A percentile compares a stretch with the other conserved stretches of the same genome.
Evolutionary conservation across 2,329 filamentous ascomycete species (phyloP).

Genomic region (Remersonia thermophila): DNA sequence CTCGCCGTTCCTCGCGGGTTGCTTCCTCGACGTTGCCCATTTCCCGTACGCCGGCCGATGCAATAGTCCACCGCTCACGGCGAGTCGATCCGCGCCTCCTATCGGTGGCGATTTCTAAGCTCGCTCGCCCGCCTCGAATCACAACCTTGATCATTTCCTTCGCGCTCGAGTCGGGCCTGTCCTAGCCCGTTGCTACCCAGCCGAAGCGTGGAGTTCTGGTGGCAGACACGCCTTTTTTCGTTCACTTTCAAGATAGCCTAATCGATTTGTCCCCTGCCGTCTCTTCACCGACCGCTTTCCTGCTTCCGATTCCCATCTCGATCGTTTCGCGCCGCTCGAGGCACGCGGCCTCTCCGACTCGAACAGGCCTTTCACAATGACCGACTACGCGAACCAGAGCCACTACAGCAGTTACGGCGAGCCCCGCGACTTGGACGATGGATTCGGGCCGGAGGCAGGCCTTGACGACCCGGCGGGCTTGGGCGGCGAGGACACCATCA

Average conservation of each 20-base stretch:
- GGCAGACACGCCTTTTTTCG: too few relatives aligned
- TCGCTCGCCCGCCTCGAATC: background rate
- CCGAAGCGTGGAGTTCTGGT: too few relatives aligned
- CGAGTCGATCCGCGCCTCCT: conserved; percentile 16
- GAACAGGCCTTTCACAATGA: conserved; percentile 10
- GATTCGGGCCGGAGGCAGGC: conserved; percentile 32
- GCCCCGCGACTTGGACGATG: conserved; percentile 37
- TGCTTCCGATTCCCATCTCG: background rate
- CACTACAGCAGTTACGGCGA: conserved; percentile 15
- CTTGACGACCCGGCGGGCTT: conserved; percentile 58
- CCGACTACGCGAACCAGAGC: conserved; percentile 13
- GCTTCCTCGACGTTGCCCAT: background rate
- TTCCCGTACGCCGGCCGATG: conserved; percentile 6
- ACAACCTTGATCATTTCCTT: background rate
- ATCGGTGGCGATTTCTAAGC: conserved; percentile 17
- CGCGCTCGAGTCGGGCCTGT: background rate
- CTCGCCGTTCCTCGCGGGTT: conserved; percentile 3
- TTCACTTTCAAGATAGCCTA: too few relatives aligned
- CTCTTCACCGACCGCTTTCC: background rate
- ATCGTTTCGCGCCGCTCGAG: background rate
- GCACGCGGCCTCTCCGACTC: too few relatives aligned
- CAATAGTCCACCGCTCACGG: conserved; percentile 9
- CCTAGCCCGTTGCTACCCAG: too few relatives aligned
- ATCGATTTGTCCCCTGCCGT: background rate
- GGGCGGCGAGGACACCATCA: conserved; percentile 60